Percentiles rank a stretch among this genome's conserved stretches.
These are phyloP conservation scores for Closterium sp. DNA, from an alignment of 139 green algal species.

Conservation along the genomic window DNA sequence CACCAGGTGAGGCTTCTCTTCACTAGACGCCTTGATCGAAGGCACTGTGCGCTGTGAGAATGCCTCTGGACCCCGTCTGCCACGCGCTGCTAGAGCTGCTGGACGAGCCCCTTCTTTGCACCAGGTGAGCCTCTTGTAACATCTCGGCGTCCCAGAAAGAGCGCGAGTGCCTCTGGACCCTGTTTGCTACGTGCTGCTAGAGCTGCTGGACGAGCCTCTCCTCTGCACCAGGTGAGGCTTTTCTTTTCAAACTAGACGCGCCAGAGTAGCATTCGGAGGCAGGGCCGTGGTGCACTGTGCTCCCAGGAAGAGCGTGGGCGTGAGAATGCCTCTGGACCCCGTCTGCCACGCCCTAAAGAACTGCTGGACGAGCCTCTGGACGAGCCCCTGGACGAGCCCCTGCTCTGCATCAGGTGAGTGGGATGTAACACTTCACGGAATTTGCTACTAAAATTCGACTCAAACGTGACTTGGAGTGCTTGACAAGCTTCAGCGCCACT, in stretches of 20 bases:
- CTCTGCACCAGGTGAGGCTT: slow-evolving; percentile 41
- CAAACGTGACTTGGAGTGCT: too few species aligned
- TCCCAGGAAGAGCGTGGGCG: slow-evolving; percentile 37
- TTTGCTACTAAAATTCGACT: too few species aligned
- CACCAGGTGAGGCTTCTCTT: slow-evolving; percentile 34
- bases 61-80: slow-evolving; percentile 30
- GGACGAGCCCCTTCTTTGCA: slow-evolving; percentile 33
- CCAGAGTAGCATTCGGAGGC: too few species aligned
- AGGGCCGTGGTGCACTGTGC: not conserved
- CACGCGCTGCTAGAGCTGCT: slow-evolving; percentile 18
- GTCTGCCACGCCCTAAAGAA: slow-evolving; percentile 7
- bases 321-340: slow-evolving; percentile 37
- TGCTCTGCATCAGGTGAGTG: slow-evolving; percentile 35
- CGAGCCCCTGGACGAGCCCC: slow-evolving; percentile 25
- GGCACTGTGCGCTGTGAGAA: too few species aligned
- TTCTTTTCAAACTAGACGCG: too few species aligned
- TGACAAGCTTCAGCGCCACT: too few species aligned
- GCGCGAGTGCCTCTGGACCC: slow-evolving; percentile 6
- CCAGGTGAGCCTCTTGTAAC: too few species aligned
- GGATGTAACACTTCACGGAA: not conserved
- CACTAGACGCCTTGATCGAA: too few species aligned
- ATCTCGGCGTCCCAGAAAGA: too few species aligned
- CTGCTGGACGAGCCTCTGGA: slow-evolving; percentile 22
- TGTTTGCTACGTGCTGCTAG: slow-evolving; percentile 14
- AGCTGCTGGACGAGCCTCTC: slow-evolving; percentile 25